Base-by-base conservation (phyloP, 768 basidiomycete species). In the Rhodotorula babjevae region DNA sequence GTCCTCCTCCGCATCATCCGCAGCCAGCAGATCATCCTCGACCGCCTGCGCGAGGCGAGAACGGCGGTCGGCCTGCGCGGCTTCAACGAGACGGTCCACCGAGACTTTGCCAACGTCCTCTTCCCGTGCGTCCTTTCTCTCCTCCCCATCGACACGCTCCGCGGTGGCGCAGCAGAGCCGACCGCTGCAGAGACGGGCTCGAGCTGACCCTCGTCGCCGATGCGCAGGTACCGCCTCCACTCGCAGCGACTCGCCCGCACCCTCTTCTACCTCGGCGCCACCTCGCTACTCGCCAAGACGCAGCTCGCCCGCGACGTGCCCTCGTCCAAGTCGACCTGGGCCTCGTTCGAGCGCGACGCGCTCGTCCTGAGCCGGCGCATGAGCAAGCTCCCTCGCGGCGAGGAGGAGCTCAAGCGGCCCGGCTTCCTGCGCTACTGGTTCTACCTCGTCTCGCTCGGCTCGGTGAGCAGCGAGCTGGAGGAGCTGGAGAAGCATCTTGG, bases 351-450 rank as follows among this genome's bases (percentile, higher is more conserved):
- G 53, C 68, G 63, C 44, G 75, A 76, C 40, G 75, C 75, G 11
- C 66, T 76, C 49, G 75, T 76, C 27, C 47, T 76, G 9, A 67
- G 64, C 1, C 47, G 75, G 3, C 33, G 75, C 23, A 33, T 76
- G 71, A 69, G 71, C 52, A 69, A 68, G n/a, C 52, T 59, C 14
- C 75, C 75, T 15, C 42, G 58, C 8, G 71, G 75, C 15, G 71
- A 73, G 55, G 63, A 61, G 31, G 75, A 73, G 47, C 61, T 76
- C 16, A 63, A 63, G 27, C 50, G 65, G 6, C 72, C 75, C 2
- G 75, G 68, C 0, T 76, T 76, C 61, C 36, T 76, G 52, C 58
- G 75, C 3, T 76, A 76, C 60, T 76, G 75, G 75, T 76, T 71
- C 61, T 75, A 68, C 64, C 67, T 75, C 25, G 65, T 71, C 36